Conservation (phyloP, 805 yeast genomes). For the Cyberlindnera xishuangbannaensis region DNA sequence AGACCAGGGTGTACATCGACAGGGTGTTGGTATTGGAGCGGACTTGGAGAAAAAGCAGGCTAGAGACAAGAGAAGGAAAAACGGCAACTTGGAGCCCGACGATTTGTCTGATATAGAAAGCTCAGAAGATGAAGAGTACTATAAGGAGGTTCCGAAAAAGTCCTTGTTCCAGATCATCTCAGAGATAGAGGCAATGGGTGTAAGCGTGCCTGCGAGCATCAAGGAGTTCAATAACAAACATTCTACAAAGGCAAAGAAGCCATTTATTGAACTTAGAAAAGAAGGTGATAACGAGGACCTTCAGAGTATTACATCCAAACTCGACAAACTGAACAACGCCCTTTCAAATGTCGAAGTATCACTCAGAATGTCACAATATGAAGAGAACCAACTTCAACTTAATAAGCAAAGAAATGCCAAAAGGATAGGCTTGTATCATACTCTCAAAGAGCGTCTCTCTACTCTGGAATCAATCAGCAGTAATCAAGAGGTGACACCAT, state of each 20-base stretch:
- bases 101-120: slow-evolving; percentile 12
- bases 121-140: slow-evolving; percentile 20
- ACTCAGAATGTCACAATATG: slow-evolving; percentile 11
- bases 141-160: slow-evolving; percentile 23
- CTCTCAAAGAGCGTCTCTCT: too few relatives aligned
- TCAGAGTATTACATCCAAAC: slow-evolving; percentile 10
- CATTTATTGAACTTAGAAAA: slow-evolving; percentile 33
- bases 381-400: slow-evolving; percentile 2
- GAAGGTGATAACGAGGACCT: slow-evolving; percentile 24
- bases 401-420: slow-evolving; percentile 1
- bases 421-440: too few relatives aligned
- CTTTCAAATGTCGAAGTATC: slow-evolving; percentile 10
- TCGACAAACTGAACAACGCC: slow-evolving; percentile 16
- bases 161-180: slow-evolving; percentile 20
- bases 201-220: slow-evolving; percentile 15
- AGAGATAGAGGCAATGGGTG: slow-evolving; percentile 20
- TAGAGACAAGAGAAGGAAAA: neutral
- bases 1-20: slow-evolving; percentile 51
- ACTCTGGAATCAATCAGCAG: too few relatives aligned
- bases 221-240: slow-evolving; percentile 17
- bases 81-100: slow-evolving; percentile 1
- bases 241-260: slow-evolving; percentile 28
- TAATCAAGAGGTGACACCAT: too few relatives aligned
- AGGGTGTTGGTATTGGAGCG: slow-evolving; percentile 73
- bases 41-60: slow-evolving; percentile 24